phyloP scores from a whole-genome alignment of 2,329 filamentous ascomycete species.

The Clonostachys solani region DNA sequence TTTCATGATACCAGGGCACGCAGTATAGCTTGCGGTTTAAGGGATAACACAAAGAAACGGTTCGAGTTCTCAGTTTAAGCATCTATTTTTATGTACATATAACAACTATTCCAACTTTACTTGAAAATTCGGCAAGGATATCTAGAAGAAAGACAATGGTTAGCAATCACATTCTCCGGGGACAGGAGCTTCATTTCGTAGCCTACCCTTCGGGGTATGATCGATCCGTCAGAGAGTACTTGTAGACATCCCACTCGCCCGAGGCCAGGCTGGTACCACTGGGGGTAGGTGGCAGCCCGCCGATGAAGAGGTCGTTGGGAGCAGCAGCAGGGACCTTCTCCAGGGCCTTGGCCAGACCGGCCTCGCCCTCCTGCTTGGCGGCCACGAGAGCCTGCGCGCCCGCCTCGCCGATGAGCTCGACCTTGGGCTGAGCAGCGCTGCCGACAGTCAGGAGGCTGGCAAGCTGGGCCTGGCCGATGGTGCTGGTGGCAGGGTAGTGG shows the following conservation, averaged over 20 bases:
- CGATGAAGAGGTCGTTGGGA: constrained; percentile 59
- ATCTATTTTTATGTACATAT: no score
- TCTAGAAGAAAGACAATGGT: constrained; percentile 25
- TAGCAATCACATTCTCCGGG: constrained; percentile 14
- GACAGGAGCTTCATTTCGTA: not conserved
- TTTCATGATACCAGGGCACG: not conserved
- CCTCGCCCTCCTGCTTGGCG: constrained; percentile 69
- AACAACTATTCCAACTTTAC: constrained; percentile 21
- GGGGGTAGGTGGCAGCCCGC: constrained; percentile 84
- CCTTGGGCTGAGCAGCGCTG: constrained; percentile 74
- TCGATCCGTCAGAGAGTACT: constrained; percentile 62
- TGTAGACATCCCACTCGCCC: constrained; percentile 61
- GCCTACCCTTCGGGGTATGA: constrained; percentile 69
- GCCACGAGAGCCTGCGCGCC: constrained; percentile 65
- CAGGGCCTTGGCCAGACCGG: constrained; percentile 69
- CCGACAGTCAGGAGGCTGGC: constrained; percentile 83
- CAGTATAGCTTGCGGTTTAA: not conserved
- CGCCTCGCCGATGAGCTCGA: constrained; percentile 68
- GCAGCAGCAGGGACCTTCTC: constrained; percentile 55
- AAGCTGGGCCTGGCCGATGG: constrained; percentile 78
- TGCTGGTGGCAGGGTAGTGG: constrained; percentile 74
- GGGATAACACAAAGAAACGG: no score
- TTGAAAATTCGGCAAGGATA: constrained; percentile 63
- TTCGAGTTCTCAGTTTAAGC: no score
- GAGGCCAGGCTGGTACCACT: constrained; percentile 57